Evolutionary conservation across 371 early-diverging fungal genomes (phyloP).

Genomic region (Funneliformis caledonium): DNA sequence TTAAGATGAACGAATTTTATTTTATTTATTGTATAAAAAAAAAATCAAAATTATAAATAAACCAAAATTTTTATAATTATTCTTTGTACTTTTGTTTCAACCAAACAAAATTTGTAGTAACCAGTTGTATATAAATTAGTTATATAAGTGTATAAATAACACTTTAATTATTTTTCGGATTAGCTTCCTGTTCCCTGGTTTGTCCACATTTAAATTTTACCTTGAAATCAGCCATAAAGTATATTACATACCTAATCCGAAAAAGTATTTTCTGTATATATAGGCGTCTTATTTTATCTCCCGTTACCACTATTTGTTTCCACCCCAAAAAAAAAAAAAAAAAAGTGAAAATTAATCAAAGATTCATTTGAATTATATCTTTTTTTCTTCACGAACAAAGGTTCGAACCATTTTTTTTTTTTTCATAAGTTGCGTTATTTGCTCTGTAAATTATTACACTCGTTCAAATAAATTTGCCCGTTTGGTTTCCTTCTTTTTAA

Average conservation of each 20-base stretch:
- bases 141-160: neutral
- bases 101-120: neutral
- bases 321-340: slow-evolving; percentile 4
- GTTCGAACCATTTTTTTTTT: too few relatives aligned
- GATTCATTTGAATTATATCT: too few relatives aligned
- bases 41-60: neutral
- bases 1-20: neutral
- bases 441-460: too few relatives aligned
- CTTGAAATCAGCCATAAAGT: neutral
- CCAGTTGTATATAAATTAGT: neutral
- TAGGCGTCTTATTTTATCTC: neutral
- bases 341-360: neutral
- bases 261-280: neutral
- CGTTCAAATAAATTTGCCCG: too few relatives aligned
- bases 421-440: too few relatives aligned
- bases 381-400: too few relatives aligned
- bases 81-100: neutral
- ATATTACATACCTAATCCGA: neutral
- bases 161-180: slow-evolving; percentile 17
- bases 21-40: neutral
- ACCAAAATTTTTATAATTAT: neutral
- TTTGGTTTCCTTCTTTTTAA: too few relatives aligned
- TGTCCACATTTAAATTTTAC: neutral
- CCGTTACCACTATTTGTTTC: slow-evolving; percentile 14
- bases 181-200: slow-evolving; percentile 11